These are phyloP conservation scores for Fusarium musae DNA, from an alignment of 2,329 filamentous ascomycete species.

Conservation along the genomic window DNA sequence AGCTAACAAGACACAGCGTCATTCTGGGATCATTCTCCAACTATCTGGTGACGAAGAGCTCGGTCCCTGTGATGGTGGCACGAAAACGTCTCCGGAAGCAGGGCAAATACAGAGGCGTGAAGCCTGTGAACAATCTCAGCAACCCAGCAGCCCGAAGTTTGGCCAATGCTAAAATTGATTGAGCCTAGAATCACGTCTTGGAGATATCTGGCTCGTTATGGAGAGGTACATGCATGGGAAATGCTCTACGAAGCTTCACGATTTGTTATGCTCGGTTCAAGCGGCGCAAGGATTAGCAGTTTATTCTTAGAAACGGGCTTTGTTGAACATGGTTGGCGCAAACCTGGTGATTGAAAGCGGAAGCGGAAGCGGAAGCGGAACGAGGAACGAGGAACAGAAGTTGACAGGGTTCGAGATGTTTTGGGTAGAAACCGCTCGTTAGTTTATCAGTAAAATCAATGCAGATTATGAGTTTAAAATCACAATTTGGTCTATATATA, in stretches of 20 bases:
- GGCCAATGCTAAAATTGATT: slow-evolving; percentile 81
- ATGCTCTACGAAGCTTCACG: slow-evolving; percentile 23
- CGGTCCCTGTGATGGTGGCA: slow-evolving; percentile 97
- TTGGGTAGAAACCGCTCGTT: slow-evolving; percentile 14
- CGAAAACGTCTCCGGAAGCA: slow-evolving; percentile 90
- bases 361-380: neutral
- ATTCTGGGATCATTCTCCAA: slow-evolving; percentile 97
- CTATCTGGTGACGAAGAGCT: slow-evolving; percentile 96
- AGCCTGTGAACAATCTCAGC: slow-evolving; percentile 83
- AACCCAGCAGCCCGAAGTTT: slow-evolving; percentile 74
- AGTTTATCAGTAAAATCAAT: slow-evolving; percentile 4
- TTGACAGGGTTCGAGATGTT: neutral
- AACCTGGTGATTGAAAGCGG: neutral
- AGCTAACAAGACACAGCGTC: slow-evolving; percentile 69
- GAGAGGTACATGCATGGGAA: neutral
- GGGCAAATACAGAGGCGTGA: slow-evolving; percentile 79
- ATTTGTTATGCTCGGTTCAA: slow-evolving; percentile 19
- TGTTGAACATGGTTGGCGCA: neutral
- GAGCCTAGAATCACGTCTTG: neutral
- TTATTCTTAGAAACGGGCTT: slow-evolving; percentile 2
- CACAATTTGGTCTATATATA: neutral
- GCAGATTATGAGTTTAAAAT: neutral
- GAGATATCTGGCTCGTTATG: neutral
- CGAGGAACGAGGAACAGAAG: neutral
- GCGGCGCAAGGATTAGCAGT: slow-evolving; percentile 10